Conservation (phyloP, 345 rosid genomes). For the Sapria himalayana region DNA sequence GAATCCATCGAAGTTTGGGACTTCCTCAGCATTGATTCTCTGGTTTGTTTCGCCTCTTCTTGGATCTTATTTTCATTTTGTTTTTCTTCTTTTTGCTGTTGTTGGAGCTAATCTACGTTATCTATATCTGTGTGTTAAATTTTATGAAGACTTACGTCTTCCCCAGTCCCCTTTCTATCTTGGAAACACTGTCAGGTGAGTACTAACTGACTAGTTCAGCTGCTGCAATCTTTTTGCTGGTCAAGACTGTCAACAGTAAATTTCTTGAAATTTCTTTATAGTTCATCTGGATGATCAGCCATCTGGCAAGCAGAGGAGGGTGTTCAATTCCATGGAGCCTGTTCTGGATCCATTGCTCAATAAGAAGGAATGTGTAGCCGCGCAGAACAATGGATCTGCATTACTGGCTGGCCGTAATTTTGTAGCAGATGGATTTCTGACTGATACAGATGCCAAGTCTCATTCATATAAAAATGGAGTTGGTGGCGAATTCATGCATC, state of each 20-base stretch:
- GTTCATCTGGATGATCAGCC: slow-evolving; percentile 51
- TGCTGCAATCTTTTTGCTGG: too few relatives aligned
- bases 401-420: slow-evolving; percentile 15
- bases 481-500: slow-evolving; percentile 18
- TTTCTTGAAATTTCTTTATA: too few relatives aligned
- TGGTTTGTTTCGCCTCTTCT: slow-evolving; percentile 29
- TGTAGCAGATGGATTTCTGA: slow-evolving; percentile 15
- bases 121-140: slow-evolving; percentile 3
- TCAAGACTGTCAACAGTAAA: too few relatives aligned
- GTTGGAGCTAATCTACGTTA: neutral
- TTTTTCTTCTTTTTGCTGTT: neutral
- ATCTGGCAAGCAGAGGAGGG: slow-evolving; percentile 23
- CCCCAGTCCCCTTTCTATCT: slow-evolving; percentile 80
- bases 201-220: too few relatives aligned
- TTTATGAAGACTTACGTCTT: slow-evolving; percentile 77
- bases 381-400: slow-evolving; percentile 27
- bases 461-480: slow-evolving; percentile 18
- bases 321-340: slow-evolving; percentile 19
- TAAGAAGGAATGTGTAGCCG: slow-evolving; percentile 18
- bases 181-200: slow-evolving; percentile 82
- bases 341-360: slow-evolving; percentile 16
- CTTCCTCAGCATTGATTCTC: slow-evolving; percentile 92
- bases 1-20: slow-evolving; percentile 99
- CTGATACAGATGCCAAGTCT: slow-evolving; percentile 15
- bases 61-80: slow-evolving; percentile 5